phyloP scores from a whole-genome alignment of 306 rosid genomes.

The Cicer chorassanicum region DNA sequence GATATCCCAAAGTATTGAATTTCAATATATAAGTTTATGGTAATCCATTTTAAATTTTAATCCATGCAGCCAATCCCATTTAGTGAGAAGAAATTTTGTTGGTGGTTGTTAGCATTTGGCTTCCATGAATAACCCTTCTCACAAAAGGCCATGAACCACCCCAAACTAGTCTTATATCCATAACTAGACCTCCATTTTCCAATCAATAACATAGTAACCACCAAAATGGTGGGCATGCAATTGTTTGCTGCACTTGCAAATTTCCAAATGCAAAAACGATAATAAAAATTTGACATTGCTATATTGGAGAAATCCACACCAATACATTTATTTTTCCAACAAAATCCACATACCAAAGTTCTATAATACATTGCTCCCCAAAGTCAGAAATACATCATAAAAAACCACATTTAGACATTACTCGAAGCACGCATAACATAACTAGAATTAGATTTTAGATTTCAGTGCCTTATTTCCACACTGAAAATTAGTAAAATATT shows the following conservation, averaged over 20 bases:
- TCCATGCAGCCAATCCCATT: no score
- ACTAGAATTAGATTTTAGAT: conserved; percentile 39
- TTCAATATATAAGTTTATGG: no score
- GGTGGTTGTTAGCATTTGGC: no score
- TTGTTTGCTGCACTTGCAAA: neutral
- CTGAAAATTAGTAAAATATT: neutral
- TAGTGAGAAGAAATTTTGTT: no score
- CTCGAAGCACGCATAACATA: conserved; percentile 40
- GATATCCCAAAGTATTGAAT: no score
- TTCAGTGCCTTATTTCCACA: conserved; percentile 49
- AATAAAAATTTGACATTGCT: neutral
- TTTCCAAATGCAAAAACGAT: conserved; percentile 16
- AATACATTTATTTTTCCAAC: conserved; percentile 38
- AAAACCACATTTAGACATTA: conserved; percentile 37
- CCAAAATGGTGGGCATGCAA: neutral
- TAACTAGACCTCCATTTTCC: neutral
- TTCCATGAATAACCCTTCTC: no score
- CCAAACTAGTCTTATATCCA: no score
- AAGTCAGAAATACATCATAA: conserved; percentile 43
- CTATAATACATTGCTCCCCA: conserved; percentile 46
- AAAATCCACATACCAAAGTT: conserved; percentile 44
- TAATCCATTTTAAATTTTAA: no score
- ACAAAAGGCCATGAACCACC: no score
- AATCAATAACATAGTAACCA: conserved; percentile 1
- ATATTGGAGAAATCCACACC: conserved; percentile 21